Base-by-base conservation (phyloP, 495 filamentous ascomycete species). In the Penicillium malachiteum region DNA sequence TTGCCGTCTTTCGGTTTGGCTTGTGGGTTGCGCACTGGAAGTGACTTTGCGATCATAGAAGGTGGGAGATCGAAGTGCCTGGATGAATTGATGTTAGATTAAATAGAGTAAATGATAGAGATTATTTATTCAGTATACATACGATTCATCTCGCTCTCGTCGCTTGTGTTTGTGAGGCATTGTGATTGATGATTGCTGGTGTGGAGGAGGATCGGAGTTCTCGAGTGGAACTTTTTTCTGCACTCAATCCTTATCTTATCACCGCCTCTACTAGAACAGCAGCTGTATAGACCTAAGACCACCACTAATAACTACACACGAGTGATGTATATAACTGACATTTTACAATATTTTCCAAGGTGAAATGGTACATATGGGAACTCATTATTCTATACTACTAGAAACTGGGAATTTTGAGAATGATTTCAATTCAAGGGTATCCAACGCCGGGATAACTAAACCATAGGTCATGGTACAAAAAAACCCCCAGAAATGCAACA, bases 121-220 rank as follows among this genome's bases (percentile, higher is more conserved):
- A 8, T 3, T 26, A 26, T 26, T 26, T 26, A 26, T 26, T 26
- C 4, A 26, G 21, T 26, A 35, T 13, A 55, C 60, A 62, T 74
- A 81, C 73, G 59, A 52, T 39, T 71, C 50, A 50, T 64, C 79
- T 52, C 81, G 81, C 55, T 83, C 65, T 68, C 82, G 65, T 77
- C 79, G 46, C 67, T 87, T 91, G 68, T 94, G 89, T 70, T 93
- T 94, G 78, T 92, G 89, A 74, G 90, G 90, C 90, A 94, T 94
- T 51, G 41, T 78, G 70, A 52, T 14, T 49, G 55, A 8, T 63
- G 59, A 39, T 55, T 60, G 39, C 16, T 43, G 45, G 38, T 17
- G 55, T 50, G 40, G 57, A 46, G 51, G 56, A 49, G 39, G 40
- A 40, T 40, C 32, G 32, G 51, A 59, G 42, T 37, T 37, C 21